Evolutionary conservation across 805 yeast genomes (phyloP).

Genomic region (Brettanomyces custersianus): DNA sequence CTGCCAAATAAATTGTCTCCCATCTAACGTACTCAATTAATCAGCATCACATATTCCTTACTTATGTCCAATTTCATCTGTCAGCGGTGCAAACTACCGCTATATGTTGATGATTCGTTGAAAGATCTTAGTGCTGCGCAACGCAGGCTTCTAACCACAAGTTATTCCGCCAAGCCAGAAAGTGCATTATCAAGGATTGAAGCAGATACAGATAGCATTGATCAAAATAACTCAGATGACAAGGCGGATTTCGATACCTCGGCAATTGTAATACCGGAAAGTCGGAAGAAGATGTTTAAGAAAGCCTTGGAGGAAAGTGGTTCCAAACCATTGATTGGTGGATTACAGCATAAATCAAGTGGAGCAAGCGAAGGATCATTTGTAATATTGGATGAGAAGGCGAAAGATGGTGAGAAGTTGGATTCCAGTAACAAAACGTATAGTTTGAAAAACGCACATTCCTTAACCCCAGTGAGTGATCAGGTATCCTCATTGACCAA

Average conservation of each 20-base stretch:
- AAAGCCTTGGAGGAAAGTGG: constrained; percentile 20
- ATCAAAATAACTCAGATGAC: not conserved
- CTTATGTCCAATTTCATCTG: constrained; percentile 32
- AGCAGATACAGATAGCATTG: not conserved
- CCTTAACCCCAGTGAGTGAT: constrained; percentile 23
- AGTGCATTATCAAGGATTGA: not conserved
- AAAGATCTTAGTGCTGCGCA: constrained; percentile 46
- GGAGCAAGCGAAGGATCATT: constrained; percentile 17
- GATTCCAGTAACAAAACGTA: constrained; percentile 11
- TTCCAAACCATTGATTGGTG: constrained; percentile 15
- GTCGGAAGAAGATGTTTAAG: constrained; percentile 29
- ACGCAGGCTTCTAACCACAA: constrained; percentile 36
- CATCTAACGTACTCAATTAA: too few species aligned
- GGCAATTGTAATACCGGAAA: constrained; percentile 24
- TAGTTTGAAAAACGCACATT: constrained; percentile 3
- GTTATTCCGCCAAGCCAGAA: constrained; percentile 19
- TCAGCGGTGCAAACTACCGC: constrained; percentile 54
- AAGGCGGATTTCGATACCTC: not conserved
- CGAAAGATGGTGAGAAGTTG: constrained; percentile 7
- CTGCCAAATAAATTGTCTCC: too few species aligned
- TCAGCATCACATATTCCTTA: not conserved
- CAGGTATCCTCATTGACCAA: constrained; percentile 42
- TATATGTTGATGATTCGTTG: constrained; percentile 48
- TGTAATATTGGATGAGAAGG: constrained; percentile 7
- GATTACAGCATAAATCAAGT: constrained; percentile 5